These are phyloP conservation scores for Lactarius deliciosus DNA, from an alignment of 768 basidiomycete species.

Conservation along the genomic window DNA sequence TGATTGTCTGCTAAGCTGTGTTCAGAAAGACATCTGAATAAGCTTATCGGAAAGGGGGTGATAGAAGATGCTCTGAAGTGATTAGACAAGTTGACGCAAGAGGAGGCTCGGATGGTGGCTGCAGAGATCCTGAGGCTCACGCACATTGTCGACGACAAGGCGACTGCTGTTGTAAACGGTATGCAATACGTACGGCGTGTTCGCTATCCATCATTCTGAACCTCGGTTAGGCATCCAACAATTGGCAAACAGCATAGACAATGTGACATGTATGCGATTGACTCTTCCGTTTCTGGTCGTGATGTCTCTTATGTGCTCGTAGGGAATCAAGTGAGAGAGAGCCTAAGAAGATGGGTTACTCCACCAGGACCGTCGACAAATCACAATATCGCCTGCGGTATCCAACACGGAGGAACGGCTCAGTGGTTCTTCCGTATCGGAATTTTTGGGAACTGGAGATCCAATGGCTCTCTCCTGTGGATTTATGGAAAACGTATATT, in stretches of 20 bases:
- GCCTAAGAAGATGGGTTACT: not conserved
- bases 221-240: not conserved
- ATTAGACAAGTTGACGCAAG: not conserved
- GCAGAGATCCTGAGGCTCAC: not conserved
- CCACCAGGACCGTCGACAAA: slow-evolving; percentile 1
- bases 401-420: not conserved
- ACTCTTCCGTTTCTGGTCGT: not conserved
- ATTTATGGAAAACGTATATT: not conserved
- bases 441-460: not conserved
- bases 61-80: not conserved
- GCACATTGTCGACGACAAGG: not conserved
- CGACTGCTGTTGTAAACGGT: not conserved
- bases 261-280: not conserved
- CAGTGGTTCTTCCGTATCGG: not conserved
- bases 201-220: no score
- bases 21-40: not conserved
- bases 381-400: not conserved
- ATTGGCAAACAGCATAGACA: not conserved
- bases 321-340: not conserved
- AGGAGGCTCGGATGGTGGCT: not conserved
- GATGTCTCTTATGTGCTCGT: not conserved
- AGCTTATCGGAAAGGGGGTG: not conserved
- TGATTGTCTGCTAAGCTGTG: not conserved
- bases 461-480: not conserved
- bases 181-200: not conserved